Evolutionary conservation across 148 eudicot species (phyloP).

Genomic region (Rhododendron griersonianum): DNA sequence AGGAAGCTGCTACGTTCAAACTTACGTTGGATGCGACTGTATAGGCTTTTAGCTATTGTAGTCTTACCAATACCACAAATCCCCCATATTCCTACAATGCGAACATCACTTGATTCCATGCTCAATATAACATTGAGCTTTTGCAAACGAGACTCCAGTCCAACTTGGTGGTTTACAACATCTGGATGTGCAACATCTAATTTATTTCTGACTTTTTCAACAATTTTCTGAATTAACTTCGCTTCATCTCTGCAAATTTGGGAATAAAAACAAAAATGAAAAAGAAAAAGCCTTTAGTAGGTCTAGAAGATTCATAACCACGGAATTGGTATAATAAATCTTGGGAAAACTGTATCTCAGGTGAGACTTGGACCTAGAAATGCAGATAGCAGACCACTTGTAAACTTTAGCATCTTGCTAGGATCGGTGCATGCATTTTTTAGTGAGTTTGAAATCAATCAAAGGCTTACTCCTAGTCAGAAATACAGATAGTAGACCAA

Average conservation of each 20-base stretch:
- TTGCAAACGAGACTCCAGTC: not conserved
- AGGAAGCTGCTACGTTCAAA: slow-evolving; percentile 7
- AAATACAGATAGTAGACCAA: too few relatives aligned
- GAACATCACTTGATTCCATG: not conserved
- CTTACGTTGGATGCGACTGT: not conserved
- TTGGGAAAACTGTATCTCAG: not conserved
- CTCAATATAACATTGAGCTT: not conserved
- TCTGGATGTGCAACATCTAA: not conserved
- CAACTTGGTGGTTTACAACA: not conserved
- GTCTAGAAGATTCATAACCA: not conserved
- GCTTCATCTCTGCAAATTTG: not conserved
- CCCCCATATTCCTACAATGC: slow-evolving; percentile 10
- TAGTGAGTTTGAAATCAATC: not conserved
- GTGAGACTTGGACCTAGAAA: not conserved
- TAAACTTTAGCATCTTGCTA: not conserved
- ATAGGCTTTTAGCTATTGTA: not conserved
- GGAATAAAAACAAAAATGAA: not conserved
- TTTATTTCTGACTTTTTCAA: not conserved
- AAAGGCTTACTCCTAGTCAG: not conserved
- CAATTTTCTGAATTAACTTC: not conserved
- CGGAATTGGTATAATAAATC: not conserved
- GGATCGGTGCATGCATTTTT: not conserved
- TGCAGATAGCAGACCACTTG: not conserved
- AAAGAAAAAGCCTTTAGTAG: not conserved
- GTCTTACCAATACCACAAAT: slow-evolving; percentile 11